These are phyloP conservation scores for Simmondsia chinensis DNA, from an alignment of 148 eudicot genomes.

Conservation along the genomic window DNA sequence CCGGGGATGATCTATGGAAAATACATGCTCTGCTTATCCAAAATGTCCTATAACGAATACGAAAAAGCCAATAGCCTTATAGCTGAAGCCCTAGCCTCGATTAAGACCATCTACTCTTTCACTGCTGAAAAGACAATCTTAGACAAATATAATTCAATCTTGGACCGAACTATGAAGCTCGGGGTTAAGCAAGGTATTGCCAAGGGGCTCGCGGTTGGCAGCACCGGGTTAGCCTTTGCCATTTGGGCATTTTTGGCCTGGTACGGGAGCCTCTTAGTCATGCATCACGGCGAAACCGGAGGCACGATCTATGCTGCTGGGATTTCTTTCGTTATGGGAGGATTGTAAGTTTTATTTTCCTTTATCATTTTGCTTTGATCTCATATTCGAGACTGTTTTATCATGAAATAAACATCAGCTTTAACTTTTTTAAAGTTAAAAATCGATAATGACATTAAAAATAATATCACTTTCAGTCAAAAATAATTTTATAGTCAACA, in stretches of 20 bases:
- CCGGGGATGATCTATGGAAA: conserved; percentile 80
- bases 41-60: conserved; percentile 52
- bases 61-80: conserved; percentile 60
- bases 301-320: conserved; percentile 84
- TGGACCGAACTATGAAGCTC: conserved; percentile 48
- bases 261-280: conserved; percentile 86
- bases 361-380: too few species aligned
- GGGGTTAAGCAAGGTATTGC: conserved; percentile 82
- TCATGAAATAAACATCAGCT: too few species aligned
- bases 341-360: conserved; percentile 48
- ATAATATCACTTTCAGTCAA: too few species aligned
- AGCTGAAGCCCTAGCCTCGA: conserved; percentile 76
- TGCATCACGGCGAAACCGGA: conserved; percentile 82
- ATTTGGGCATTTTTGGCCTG: conserved; percentile 96
- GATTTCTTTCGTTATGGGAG: conserved; percentile 73
- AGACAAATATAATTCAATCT: conserved; percentile 44
- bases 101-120: conserved; percentile 75
- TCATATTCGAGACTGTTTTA: too few species aligned
- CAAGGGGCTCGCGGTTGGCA: conserved; percentile 89
- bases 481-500: too few species aligned
- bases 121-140: conserved; percentile 74
- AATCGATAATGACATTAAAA: too few species aligned
- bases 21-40: conserved; percentile 52
- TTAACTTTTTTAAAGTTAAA: too few species aligned
- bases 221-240: conserved; percentile 72